Evolutionary conservation across 306 rosid genomes (phyloP).

Genomic region (Malus sylvestris): DNA sequence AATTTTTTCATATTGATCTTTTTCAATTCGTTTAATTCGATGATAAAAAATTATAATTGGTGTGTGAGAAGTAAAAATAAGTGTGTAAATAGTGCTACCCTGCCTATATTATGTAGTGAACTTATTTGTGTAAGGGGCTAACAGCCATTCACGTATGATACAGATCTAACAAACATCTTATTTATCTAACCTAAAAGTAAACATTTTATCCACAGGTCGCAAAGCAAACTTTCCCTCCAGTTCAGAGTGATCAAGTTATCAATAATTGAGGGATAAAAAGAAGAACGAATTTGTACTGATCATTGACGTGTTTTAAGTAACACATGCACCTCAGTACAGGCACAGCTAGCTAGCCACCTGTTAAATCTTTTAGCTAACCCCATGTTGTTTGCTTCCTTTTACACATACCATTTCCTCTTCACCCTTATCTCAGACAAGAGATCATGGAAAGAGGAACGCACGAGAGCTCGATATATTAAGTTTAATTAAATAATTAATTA

Average conservation of each 20-base stretch:
- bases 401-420: slow-evolving; percentile 17
- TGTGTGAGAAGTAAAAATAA: too few species aligned
- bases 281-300: neutral
- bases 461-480: slow-evolving; percentile 5
- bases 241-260: neutral
- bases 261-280: neutral
- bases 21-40: too few species aligned
- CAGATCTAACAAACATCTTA: neutral
- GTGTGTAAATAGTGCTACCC: accelerated
- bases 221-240: neutral
- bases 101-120: neutral
- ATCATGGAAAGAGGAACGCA: slow-evolving; percentile 21
- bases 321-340: neutral
- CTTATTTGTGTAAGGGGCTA: neutral
- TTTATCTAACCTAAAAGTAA: neutral
- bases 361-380: neutral
- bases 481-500: neutral
- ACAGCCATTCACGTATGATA: neutral
- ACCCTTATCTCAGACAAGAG: slow-evolving; percentile 30
- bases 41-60: too few species aligned
- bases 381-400: slow-evolving; percentile 6
- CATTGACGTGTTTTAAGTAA: neutral
- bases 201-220: neutral
- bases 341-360: neutral
- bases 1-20: too few species aligned